phyloP scores from a whole-genome alignment of 164 flowering plant species.

The Piper betle region DNA sequence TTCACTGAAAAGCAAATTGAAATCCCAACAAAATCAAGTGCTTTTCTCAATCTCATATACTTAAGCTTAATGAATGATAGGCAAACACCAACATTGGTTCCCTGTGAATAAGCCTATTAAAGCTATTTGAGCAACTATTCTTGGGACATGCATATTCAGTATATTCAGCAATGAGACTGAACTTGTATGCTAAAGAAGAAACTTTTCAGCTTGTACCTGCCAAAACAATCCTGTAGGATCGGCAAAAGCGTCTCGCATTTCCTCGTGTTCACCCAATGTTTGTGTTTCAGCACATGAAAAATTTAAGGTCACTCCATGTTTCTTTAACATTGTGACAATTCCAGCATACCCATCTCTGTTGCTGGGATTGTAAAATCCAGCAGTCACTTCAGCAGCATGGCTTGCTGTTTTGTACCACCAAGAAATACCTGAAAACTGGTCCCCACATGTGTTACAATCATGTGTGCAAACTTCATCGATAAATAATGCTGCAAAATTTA shows the following conservation, averaged over 20 bases:
- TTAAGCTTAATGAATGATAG: not conserved
- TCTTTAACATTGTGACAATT: constrained; percentile 56
- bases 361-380: constrained; percentile 79
- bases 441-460: constrained; percentile 1
- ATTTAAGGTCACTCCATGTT: constrained; percentile 57
- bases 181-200: no score
- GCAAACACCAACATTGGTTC: not conserved
- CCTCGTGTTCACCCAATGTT: constrained; percentile 40
- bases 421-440: constrained; percentile 73
- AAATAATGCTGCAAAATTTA: not conserved
- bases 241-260: constrained; percentile 46
- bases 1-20: no score
- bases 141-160: not conserved
- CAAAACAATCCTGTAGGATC: constrained; percentile 78
- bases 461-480: not conserved
- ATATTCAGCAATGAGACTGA: not conserved
- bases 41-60: not conserved
- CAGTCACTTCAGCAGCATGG: constrained; percentile 89
- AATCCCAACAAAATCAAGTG: no score
- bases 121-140: no score
- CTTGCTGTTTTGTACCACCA: constrained; percentile 98
- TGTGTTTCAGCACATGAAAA: constrained; percentile 48
- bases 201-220: constrained; percentile 43
- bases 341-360: constrained; percentile 86
- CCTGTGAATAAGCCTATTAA: no score